phyloP scores from a whole-genome alignment of 1,284 basidiomycete species.

The Fistulinella staudtii region DNA sequence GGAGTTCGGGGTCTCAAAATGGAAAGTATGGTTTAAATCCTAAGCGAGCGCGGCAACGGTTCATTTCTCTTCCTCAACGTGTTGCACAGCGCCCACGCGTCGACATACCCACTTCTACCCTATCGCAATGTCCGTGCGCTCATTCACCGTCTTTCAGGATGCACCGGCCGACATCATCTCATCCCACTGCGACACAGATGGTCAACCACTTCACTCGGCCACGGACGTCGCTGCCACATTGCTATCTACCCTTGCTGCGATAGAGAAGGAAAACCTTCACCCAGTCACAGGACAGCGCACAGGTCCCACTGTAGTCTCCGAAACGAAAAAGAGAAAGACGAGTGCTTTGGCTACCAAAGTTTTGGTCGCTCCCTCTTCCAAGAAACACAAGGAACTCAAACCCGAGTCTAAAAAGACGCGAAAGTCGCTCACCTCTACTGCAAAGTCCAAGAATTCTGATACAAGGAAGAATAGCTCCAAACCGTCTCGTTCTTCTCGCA shows the following conservation, averaged over 20 bases:
- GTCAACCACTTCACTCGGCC: slow-evolving; percentile 9
- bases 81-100: slow-evolving; percentile 31
- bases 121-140: slow-evolving; percentile 47
- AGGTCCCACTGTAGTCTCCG: slow-evolving; percentile 32
- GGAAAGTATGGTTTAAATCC: slow-evolving; percentile 28
- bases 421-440: slow-evolving; percentile 41
- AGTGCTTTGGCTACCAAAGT: slow-evolving; percentile 51
- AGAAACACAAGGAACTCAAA: slow-evolving; percentile 44
- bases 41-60: slow-evolving; percentile 24
- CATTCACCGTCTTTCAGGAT: slow-evolving; percentile 68
- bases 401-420: slow-evolving; percentile 53
- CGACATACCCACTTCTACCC: slow-evolving; percentile 8
- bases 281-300: slow-evolving; percentile 64
- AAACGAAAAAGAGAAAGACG: slow-evolving; percentile 63
- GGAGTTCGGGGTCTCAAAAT: slow-evolving; percentile 34
- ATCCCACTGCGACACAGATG: slow-evolving; percentile 24
- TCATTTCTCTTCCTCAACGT: slow-evolving; percentile 31
- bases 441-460: slow-evolving; percentile 27
- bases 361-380: slow-evolving; percentile 35
- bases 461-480: slow-evolving; percentile 31
- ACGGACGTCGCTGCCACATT: slow-evolving; percentile 35
- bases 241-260: slow-evolving; percentile 34
- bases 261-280: slow-evolving; percentile 75
- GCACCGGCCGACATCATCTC: slow-evolving; percentile 32
- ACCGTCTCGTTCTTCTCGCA: slow-evolving; percentile 35